Evolutionary conservation across 768 basidiomycete genomes (phyloP).

Genomic region (Saitozyma sp.): DNA sequence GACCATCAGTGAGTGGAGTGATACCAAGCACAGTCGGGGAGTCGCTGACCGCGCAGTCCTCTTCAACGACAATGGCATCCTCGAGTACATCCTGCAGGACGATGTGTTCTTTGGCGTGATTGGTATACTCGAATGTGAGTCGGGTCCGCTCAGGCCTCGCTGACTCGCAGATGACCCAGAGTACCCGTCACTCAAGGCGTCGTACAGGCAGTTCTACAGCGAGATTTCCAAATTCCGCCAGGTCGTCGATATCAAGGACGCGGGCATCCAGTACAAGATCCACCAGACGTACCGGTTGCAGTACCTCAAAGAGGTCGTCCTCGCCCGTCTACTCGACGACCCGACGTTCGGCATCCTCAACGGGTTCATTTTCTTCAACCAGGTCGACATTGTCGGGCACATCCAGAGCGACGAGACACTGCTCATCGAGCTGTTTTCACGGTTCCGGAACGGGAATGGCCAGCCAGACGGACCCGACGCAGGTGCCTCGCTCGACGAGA

Average conservation of each 20-base stretch:
- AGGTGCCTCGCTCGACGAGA: conserved; percentile 34
- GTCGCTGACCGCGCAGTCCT: conserved; percentile 62
- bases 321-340: conserved; percentile 91
- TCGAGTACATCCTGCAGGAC: conserved; percentile 92
- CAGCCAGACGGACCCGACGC: background rate
- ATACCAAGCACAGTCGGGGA: background rate
- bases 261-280: conserved; percentile 75
- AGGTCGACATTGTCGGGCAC: conserved; percentile 93
- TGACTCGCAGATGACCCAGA: conserved; percentile 71
- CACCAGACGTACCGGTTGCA: conserved; percentile 96
- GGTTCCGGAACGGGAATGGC: conserved; percentile 22
- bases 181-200: conserved; percentile 93
- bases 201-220: conserved; percentile 89
- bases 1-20: conserved; percentile 72
- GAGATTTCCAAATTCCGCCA: conserved; percentile 82
- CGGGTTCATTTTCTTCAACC: conserved; percentile 97
- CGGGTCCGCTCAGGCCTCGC: conserved; percentile 42
- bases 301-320: conserved; percentile 96
- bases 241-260: conserved; percentile 79
- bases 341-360: conserved; percentile 96
- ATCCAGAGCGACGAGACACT: conserved; percentile 76
- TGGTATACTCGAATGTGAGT: conserved; percentile 81
- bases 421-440: conserved; percentile 70
- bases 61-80: conserved; percentile 90
- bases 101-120: conserved; percentile 88